Conservation (phyloP, 495 filamentous ascomycete genomes). For the Cairneyella variabilis region DNA sequence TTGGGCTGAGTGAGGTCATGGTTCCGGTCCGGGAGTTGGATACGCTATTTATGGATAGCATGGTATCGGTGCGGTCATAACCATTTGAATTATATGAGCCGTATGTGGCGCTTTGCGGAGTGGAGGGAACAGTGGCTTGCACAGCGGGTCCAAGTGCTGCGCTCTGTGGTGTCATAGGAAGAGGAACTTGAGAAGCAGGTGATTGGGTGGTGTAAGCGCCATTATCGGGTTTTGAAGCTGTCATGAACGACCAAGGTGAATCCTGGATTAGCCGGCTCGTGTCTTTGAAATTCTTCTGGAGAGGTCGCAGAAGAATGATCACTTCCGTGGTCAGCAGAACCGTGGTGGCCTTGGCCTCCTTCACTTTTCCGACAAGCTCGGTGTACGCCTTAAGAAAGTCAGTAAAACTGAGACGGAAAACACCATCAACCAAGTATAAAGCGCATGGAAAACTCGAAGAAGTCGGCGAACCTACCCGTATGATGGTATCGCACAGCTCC, state of each 20-base stretch:
- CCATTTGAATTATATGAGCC: constrained; percentile 65
- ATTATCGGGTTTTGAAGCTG: constrained; percentile 11
- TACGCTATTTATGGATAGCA: constrained; percentile 50
- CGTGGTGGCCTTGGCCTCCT: constrained; percentile 57
- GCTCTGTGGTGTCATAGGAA: constrained; percentile 67
- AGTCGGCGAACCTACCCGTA: constrained; percentile 39
- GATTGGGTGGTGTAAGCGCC: constrained; percentile 22
- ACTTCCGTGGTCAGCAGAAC: constrained; percentile 64
- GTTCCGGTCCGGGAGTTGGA: constrained; percentile 25
- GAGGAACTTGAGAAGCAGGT: constrained; percentile 29
- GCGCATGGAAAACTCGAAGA: background rate
- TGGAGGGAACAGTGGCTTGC: constrained; percentile 82
- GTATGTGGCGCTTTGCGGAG: constrained; percentile 62
- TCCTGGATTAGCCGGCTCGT: constrained; percentile 66
- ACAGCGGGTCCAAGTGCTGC: constrained; percentile 85
- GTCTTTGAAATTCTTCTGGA: constrained; percentile 73
- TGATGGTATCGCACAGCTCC: constrained; percentile 73
- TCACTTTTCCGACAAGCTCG: constrained; percentile 67
- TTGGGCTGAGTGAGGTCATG: constrained; percentile 23
- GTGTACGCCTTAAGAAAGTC: constrained; percentile 66
- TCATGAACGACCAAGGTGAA: constrained; percentile 65
- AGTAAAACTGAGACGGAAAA: too few relatives aligned
- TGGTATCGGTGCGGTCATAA: constrained; percentile 69
- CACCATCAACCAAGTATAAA: too few relatives aligned
- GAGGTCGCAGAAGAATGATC: constrained; percentile 64